Base-by-base conservation (phyloP, 805 yeast genomes). In the Wickerhamiella australiensis region DNA sequence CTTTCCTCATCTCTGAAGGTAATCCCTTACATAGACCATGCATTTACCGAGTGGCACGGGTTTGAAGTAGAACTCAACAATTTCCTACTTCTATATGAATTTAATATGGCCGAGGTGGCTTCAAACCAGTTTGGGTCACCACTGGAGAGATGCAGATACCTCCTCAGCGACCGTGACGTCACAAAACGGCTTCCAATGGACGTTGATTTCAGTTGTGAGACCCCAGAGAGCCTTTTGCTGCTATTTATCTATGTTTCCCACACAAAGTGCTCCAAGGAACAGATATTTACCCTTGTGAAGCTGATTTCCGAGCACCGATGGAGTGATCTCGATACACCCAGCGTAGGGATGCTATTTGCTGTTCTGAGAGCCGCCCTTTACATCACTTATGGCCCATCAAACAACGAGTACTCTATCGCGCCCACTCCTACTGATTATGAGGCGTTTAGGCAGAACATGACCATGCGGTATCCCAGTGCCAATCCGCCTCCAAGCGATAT, bases 371-470 rank as follows among this genome's bases (percentile, higher is more conserved):
- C 47, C 2, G 33, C 47, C 11, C 42, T 45, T 2, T 35, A 45
- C 47, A 45, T n/a, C 3, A n/a, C 31, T 2, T 35, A 23, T 23
- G 47, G 47, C 15, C 47, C 29, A 11, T 15, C 47, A 5, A 21
- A 37, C 11, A 27, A 11, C 2, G 31, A 12, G 15, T 21, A 33
- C 29, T 23, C 35, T 23, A 17, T 21, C 22, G 33, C 36, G 6
- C 50, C 50, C 50, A 79, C 95, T 0, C 95, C 95, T 0, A 64
- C 85, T n/a, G 95, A 88, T 55, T 90, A 85, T 60, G 80, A 78
- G 58, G 78, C 83, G 5, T 87, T 84, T 59, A 71, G 86, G 53
- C 84, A 83, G 47, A 94, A 85, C 52, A 62, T 88, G 2, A 63
- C 71, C 3, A 75, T 85, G 9, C 74, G 94, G 53, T 90, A 79